Evolutionary conservation across 768 basidiomycete species (phyloP).

Genomic region (Coprinopsis strossmayeri): DNA sequence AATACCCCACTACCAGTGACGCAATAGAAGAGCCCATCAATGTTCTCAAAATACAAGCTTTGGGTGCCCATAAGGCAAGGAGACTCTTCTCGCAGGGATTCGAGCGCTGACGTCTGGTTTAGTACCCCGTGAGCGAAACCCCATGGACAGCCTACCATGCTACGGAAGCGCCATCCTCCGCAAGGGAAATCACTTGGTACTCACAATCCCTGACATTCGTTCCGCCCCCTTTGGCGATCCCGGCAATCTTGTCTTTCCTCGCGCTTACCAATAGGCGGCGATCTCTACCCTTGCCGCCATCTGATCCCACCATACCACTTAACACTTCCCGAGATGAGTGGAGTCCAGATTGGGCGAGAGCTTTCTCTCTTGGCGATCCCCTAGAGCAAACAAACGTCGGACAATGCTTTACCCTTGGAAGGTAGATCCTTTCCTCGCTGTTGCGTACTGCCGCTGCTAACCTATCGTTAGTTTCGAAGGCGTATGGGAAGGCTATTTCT

Average conservation of each 20-base stretch:
- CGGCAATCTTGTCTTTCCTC: constrained; percentile 68
- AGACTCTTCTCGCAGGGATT: constrained; percentile 4
- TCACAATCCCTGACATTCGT: constrained; percentile 37
- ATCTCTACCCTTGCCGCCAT: constrained; percentile 27
- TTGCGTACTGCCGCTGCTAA: constrained; percentile 5
- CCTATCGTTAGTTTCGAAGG: constrained; percentile 51
- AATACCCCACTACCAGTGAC: constrained; percentile 33
- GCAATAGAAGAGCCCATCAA: constrained; percentile 39
- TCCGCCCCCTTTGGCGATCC: constrained; percentile 58
- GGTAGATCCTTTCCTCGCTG: constrained; percentile 22
- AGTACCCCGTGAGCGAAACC: constrained; percentile 58
- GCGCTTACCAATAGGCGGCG: constrained; percentile 40
- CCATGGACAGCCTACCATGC: constrained; percentile 50
- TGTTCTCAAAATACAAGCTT: constrained; percentile 53
- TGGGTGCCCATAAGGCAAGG: constrained; percentile 56
- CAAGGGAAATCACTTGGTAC: constrained; percentile 32
- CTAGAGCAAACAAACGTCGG: constrained; percentile 28
- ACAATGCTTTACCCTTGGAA: constrained; percentile 53
- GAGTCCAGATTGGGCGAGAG: constrained; percentile 67
- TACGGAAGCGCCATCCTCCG: constrained; percentile 14
- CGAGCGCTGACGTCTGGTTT: constrained; percentile 11
- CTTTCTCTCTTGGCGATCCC: constrained; percentile 29
- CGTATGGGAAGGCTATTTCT: constrained; percentile 76
- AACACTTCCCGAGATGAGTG: constrained; percentile 41
- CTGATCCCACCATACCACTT: constrained; percentile 20